Evolutionary conservation across 352 stramenopile genomes (phyloP).

Genomic region (Globisporangium recalcitrans): DNA sequence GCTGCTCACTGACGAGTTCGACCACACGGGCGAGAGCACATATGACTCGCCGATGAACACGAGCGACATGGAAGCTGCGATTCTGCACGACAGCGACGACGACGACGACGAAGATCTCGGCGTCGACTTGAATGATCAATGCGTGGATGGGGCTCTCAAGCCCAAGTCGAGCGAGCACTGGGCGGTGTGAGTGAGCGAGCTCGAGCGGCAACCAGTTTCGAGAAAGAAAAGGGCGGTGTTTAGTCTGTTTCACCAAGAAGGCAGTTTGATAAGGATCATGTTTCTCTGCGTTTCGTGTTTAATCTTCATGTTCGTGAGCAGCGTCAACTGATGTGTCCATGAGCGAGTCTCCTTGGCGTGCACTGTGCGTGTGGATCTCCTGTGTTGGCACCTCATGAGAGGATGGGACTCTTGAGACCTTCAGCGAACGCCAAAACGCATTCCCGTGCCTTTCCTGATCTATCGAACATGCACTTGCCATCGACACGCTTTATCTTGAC

Average conservation of each 20-base stretch:
- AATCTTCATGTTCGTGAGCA: too few species aligned
- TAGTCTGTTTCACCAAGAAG: neutral
- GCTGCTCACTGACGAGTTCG: slow-evolving; percentile 23
- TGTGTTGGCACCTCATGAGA: too few species aligned
- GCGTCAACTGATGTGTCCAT: too few species aligned
- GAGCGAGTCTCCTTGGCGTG: too few species aligned
- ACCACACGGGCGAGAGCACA: slow-evolving; percentile 22
- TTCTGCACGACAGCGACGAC: slow-evolving; percentile 18
- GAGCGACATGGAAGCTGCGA: slow-evolving; percentile 22
- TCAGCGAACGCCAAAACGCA: too few species aligned
- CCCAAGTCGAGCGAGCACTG: neutral
- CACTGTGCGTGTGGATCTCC: too few species aligned
- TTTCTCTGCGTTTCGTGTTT: too few species aligned
- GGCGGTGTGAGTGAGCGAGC: neutral
- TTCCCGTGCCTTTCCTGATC: neutral
- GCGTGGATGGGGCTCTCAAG: neutral
- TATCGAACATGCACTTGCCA: slow-evolving; percentile 1
- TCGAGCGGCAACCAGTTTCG: neutral
- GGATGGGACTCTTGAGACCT: too few species aligned
- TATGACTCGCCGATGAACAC: slow-evolving; percentile 23
- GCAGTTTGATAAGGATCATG: too few species aligned
- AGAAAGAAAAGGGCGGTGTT: neutral
- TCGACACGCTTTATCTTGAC: slow-evolving; percentile 3
- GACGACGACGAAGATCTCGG: slow-evolving; percentile 2
- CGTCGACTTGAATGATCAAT: neutral